These are phyloP conservation scores for Neotropicomus parvogracilis DNA, from an alignment of 1,284 basidiomycete genomes.

Conservation along the genomic window DNA sequence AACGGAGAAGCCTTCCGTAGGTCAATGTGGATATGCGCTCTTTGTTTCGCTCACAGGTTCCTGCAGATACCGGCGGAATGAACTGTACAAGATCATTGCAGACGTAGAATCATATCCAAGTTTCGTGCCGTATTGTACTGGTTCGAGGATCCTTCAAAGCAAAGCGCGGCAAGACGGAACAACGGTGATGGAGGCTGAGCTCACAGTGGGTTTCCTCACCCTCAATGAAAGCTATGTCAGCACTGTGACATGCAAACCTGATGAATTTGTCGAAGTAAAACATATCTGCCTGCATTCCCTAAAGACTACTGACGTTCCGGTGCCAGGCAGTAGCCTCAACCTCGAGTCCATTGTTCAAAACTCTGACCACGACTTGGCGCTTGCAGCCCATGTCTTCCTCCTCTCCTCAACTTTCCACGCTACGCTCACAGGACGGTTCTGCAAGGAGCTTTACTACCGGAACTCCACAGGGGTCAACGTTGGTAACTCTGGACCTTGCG, in stretches of 20 bases:
- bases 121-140: conserved; percentile 89
- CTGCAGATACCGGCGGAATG: conserved; percentile 62
- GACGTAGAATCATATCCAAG: conserved; percentile 83
- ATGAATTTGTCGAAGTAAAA: conserved; percentile 67
- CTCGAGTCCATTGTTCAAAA: conserved; percentile 82
- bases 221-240: conserved; percentile 89
- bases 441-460: conserved; percentile 1
- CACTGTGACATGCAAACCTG: conserved; percentile 75
- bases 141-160: conserved; percentile 62
- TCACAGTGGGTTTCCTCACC: conserved; percentile 85
- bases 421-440: conserved; percentile 7
- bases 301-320: conserved; percentile 3
- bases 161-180: conserved; percentile 33
- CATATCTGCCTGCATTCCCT: not conserved
- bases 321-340: conserved; percentile 72
- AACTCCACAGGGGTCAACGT: conserved; percentile 47
- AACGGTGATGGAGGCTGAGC: conserved; percentile 74
- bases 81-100: conserved; percentile 85
- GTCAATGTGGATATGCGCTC: conserved; percentile 30
- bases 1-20: conserved; percentile 77
- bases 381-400: conserved; percentile 56
- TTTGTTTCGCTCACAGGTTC: conserved; percentile 21
- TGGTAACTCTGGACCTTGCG: conserved; percentile 76
- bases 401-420: conserved; percentile 40
- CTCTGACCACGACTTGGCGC: conserved; percentile 78